Percentiles rank a stretch among this genome's conserved stretches.
Conservation (phyloP, 2,329 filamentous ascomycete genomes). For the Salinomyces thailandicus region DNA sequence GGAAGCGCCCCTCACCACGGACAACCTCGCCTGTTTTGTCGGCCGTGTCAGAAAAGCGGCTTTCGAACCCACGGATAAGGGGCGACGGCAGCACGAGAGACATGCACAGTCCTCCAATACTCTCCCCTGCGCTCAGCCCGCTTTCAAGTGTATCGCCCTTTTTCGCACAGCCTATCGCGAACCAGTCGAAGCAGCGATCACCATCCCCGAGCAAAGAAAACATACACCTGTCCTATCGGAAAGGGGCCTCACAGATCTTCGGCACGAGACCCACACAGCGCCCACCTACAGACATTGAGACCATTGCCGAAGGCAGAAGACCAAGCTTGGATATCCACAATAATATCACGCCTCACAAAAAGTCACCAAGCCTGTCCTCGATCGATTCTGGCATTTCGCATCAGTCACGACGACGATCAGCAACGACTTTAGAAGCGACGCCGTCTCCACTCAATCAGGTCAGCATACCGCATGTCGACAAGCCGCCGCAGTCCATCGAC, state of each 20-base stretch:
- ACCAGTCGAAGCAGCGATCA: constrained; percentile 24
- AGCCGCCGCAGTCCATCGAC: constrained; percentile 18
- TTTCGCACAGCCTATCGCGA: constrained; percentile 16
- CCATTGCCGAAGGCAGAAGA: background rate
- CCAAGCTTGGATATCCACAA: constrained; percentile 6
- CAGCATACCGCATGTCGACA: constrained; percentile 9
- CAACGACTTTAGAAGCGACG: constrained; percentile 15
- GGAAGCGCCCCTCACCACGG: constrained; percentile 14
- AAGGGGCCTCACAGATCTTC: constrained; percentile 40
- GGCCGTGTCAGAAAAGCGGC: constrained; percentile 17
- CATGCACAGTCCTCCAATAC: constrained; percentile 20
- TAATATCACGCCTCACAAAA: constrained; percentile 15
- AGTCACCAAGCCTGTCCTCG: constrained; percentile 34
- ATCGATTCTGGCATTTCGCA: constrained; percentile 31
- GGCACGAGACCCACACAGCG: constrained; percentile 21
- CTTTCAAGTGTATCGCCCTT: constrained; percentile 22
- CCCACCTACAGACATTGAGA: background rate
- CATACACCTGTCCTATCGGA: constrained; percentile 40
- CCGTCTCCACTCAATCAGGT: constrained; percentile 15
- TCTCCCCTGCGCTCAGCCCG: constrained; percentile 24
- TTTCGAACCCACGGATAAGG: constrained; percentile 13
- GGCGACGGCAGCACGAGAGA: constrained; percentile 8
- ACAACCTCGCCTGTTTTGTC: constrained; percentile 30
- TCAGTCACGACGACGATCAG: constrained; percentile 23
- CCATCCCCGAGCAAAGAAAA: constrained; percentile 38